phyloP scores from a whole-genome alignment of 2,329 filamentous ascomycete genomes.

The Diaporthe ilicicola region DNA sequence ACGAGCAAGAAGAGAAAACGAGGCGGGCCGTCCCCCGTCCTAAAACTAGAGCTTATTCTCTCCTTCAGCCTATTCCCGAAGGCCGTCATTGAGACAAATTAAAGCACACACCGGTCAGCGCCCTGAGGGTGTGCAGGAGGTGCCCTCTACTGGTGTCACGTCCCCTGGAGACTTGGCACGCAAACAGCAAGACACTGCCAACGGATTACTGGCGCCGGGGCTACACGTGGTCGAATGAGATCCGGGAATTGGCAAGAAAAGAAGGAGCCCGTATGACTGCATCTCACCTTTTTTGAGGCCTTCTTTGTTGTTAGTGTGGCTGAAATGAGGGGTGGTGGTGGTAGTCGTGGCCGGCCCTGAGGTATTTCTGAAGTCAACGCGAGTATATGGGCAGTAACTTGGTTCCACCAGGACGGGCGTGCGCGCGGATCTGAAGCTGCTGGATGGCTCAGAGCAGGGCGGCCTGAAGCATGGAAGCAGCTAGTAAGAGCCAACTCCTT shows the following conservation, averaged over 20 bases:
- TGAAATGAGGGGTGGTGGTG: not conserved
- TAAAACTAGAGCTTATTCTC: slow-evolving; percentile 1
- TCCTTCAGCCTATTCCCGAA: slow-evolving; percentile 11
- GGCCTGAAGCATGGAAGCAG: slow-evolving; percentile 7
- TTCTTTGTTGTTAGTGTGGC: not conserved
- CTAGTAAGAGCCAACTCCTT: not conserved
- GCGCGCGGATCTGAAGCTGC: not conserved
- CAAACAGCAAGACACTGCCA: not conserved
- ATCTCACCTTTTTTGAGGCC: not conserved
- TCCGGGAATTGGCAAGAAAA: not conserved
- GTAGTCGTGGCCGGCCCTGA: not conserved
- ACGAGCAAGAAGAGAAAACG: not conserved
- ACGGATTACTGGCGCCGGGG: not conserved
- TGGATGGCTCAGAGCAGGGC: not conserved
- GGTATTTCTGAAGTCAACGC: slow-evolving; percentile 13
- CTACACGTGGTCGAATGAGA: slow-evolving; percentile 25
- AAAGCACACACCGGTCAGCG: slow-evolving; percentile 1
- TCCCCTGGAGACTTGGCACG: slow-evolving; percentile 3
- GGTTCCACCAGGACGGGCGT: not conserved
- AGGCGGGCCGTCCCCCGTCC: slow-evolving; percentile 20
- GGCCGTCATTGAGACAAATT: slow-evolving; percentile 8
- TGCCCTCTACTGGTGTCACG: slow-evolving; percentile 23
- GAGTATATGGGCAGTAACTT: slow-evolving; percentile 12
- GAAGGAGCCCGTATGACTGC: slow-evolving; percentile 1
- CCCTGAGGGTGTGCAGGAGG: slow-evolving; percentile 15